Base-by-base conservation (phyloP, 768 basidiomycete genomes). In the Peribolospora baueri region DNA sequence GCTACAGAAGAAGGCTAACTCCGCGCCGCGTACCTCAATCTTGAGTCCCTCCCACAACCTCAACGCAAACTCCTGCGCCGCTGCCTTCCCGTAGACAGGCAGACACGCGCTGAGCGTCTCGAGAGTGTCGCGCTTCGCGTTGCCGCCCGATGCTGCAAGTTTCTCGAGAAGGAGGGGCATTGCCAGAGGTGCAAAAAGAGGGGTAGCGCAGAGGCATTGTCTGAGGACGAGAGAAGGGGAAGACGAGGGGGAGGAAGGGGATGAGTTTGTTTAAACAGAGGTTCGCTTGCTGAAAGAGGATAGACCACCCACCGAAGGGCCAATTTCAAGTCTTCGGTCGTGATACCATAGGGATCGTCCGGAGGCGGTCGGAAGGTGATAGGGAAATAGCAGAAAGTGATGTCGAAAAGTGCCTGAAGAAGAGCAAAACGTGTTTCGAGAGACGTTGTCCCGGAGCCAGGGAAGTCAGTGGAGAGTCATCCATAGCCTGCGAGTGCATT, bases 311-410 rank as follows among this genome's bases (percentile, higher is more conserved):
- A 57, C 83, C 79, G 73, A 11, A 97, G 73, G 2, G 80, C 71
- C 52, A 65, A 60, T 62, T 82, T 81, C 25, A 98, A 74, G 64
- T 97, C 84, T 41, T 90, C 84, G 0, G 83, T 72, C 3, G 80
- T 82, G 57, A 98, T 90, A 3, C 82, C 82, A 65, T 91, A 88
- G 13, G 86, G 87, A 64, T 97, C 88, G 61, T 87, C 80, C 1
- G 86, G 82, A 13, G 90, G 86, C 7, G 91, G 87, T 56, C 82
- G 76, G 70, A 93, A 98, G 0, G 87, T 85, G 55, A 98, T 97
- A 0, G 93, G 93, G 69, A 95, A 98, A 67, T 98, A 98, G 66
- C 93, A 97, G 67, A 90, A 97, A 0, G 81, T 83, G 65, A 95
- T 80, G 62, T 95, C 85, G 69, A 91, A 97, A 50, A 97, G 71